Evolutionary conservation across 169 alveolate species (phyloP).

Genomic region (Plasmodium chabaudi): DNA sequence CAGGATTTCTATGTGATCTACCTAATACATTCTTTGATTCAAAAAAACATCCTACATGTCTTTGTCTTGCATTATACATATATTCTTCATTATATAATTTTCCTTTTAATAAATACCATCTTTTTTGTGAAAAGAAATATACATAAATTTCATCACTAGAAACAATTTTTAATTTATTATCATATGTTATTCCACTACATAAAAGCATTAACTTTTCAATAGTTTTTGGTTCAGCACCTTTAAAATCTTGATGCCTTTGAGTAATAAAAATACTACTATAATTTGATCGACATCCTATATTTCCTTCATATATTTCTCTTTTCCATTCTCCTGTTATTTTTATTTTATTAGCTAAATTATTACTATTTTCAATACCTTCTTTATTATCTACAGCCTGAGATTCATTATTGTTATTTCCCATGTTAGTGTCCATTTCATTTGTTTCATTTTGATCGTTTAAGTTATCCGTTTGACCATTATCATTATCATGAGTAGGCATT

Average conservation of each 20-base stretch:
- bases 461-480: too few species aligned
- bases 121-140: conserved; percentile 85
- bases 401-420: neutral
- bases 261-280: conserved; percentile 89
- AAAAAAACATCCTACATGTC: conserved; percentile 87
- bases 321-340: conserved; percentile 85
- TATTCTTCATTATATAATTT: conserved; percentile 83
- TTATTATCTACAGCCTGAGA: neutral
- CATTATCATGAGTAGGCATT: too few species aligned
- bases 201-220: conserved; percentile 84
- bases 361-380: neutral
- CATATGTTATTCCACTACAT: conserved; percentile 86
- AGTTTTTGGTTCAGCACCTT: conserved; percentile 87
- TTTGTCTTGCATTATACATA: conserved; percentile 82
- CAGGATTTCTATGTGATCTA: conserved; percentile 84
- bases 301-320: conserved; percentile 86
- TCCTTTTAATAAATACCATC: conserved; percentile 85
- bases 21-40: conserved; percentile 84
- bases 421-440: neutral
- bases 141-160: conserved; percentile 86
- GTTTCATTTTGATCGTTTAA: neutral
- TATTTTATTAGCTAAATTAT: conserved; percentile 10
- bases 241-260: conserved; percentile 88
- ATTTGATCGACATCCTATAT: conserved; percentile 90
- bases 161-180: conserved; percentile 72